Evolutionary conservation across 257 asterid species (phyloP), one percentile per base, ranked within the genome.

Genomic region (Salvia rosmarinus): DNA sequence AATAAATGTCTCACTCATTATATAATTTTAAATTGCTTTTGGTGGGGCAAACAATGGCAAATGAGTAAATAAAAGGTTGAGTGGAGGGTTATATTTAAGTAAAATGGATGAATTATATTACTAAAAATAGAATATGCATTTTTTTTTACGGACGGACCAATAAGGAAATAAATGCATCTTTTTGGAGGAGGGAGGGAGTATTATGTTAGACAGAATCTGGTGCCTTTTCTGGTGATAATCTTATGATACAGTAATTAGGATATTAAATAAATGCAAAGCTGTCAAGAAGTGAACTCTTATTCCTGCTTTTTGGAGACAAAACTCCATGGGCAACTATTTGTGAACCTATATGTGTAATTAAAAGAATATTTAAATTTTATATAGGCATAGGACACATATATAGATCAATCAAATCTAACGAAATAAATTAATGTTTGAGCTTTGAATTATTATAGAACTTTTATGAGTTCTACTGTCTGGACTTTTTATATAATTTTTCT

Each of bases 181-280:
- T n/a, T n/a, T n/a, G n/a, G n/a, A n/a, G n/a, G n/a, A n/a, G n/a
- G n/a, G n/a, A n/a, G n/a, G n/a, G n/a, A 14, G 20, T 14, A 46
- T 46, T 49, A 37, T 19, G 34, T 23, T 59, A 21, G 68, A 74
- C 78, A 65, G 90, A 81, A 88, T 88, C 88, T 51, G 95, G 85
- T 85, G 80, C 86, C 78, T 72, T 68, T 79, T 44, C 25, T 82
- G 43, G 78, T 46, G 70, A 68, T 75, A 46, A 64, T 73, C 32
- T 39, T 25, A 21, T 40, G 50, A 21, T 5, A 51, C 37, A 61
- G 66, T 25, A 46, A 46, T 50, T 58, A 61, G 54, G 19, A 40
- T 39, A 60, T 30, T 60, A 49, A 54, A 42, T 21, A 70, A 7
- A 30, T 59, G 65, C 78, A 57, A 58, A 77, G 67, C 68, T 66